Conservation (phyloP, 805 yeast genomes). For the Saccharomycopsis lassenensis region DNA sequence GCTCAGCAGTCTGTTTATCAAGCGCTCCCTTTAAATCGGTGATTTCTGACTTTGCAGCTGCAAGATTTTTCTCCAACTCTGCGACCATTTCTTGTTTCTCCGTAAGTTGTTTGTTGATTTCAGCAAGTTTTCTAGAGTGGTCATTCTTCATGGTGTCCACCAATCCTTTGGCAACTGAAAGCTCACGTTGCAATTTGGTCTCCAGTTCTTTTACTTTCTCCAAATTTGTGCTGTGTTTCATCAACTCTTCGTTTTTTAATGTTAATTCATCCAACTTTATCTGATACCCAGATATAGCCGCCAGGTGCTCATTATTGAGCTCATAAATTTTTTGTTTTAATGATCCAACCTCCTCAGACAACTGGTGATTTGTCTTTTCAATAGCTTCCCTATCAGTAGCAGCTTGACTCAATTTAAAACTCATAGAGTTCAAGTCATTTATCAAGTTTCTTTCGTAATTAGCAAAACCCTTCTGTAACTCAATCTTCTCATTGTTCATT, state of each 20-base stretch:
- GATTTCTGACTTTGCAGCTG: neutral
- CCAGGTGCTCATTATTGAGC: too few species aligned
- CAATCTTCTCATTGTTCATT: constrained; percentile 22
- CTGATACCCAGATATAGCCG: too few species aligned
- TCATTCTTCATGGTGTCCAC: too few species aligned
- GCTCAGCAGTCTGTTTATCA: neutral
- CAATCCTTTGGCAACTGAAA: too few species aligned
- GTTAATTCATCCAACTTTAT: too few species aligned
- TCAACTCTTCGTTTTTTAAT: neutral
- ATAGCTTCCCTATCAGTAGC: constrained; percentile 17
- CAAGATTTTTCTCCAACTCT: neutral
- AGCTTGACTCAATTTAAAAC: constrained; percentile 18
- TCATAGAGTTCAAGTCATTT: constrained; percentile 16
- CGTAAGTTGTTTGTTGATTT: too few species aligned
- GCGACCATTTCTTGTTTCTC: too few species aligned
- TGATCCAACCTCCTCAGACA: constrained; percentile 21
- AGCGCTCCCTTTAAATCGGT: neutral
- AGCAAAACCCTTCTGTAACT: constrained; percentile 17
- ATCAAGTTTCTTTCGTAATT: constrained; percentile 16
- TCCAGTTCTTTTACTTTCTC: constrained; percentile 1
- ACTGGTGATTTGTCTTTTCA: constrained; percentile 9
- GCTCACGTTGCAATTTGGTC: too few species aligned
- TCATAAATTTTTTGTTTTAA: too few species aligned
- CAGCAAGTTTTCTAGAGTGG: too few species aligned
- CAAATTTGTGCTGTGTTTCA: neutral